Percentiles rank a stretch among this genome's conserved stretches.
Evolutionary conservation across 192 early-diverging fungal genomes (phyloP).

Genomic region (Podochytrium sp.): DNA sequence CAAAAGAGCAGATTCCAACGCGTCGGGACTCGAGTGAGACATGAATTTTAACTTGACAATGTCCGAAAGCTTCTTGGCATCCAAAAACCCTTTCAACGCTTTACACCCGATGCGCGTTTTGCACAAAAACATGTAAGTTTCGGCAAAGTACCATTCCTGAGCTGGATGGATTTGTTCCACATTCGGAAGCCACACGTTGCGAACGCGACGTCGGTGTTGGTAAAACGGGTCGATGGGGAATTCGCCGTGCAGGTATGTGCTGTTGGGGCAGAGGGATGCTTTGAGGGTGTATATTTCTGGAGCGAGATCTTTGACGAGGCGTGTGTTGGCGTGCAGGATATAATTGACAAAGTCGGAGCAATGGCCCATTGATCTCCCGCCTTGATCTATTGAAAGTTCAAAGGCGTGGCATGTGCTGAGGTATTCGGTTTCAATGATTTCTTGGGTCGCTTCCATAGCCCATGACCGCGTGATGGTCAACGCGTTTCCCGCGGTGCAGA

Average conservation of each 20-base stretch:
- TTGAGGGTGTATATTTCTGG: neutral
- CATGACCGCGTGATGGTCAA: neutral
- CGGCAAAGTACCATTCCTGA: neutral
- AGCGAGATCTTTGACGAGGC: neutral
- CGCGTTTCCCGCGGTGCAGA: neutral
- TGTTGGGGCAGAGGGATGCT: conserved; percentile 8
- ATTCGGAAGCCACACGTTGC: neutral
- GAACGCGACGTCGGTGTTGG: neutral
- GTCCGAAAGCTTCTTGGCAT: neutral
- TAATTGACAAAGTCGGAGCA: conserved; percentile 22
- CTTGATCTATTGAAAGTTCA: neutral
- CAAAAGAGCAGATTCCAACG: no score
- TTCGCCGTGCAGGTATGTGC: conserved; percentile 21
- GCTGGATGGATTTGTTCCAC: neutral
- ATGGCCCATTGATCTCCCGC: conserved; percentile 3
- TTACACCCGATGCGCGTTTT: neutral
- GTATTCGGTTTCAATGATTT: no score
- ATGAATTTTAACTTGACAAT: neutral
- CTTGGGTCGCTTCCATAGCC: neutral
- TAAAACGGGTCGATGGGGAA: neutral
- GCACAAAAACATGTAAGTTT: neutral
- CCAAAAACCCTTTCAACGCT: neutral
- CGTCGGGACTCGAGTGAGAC: conserved; percentile 13
- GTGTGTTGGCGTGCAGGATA: conserved; percentile 1
- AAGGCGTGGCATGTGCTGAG: neutral